Percentiles rank a stretch among this genome's conserved stretches.
phyloP scores from a whole-genome alignment of 2,329 filamentous ascomycete species.

The Curvularia hawaiiensis region DNA sequence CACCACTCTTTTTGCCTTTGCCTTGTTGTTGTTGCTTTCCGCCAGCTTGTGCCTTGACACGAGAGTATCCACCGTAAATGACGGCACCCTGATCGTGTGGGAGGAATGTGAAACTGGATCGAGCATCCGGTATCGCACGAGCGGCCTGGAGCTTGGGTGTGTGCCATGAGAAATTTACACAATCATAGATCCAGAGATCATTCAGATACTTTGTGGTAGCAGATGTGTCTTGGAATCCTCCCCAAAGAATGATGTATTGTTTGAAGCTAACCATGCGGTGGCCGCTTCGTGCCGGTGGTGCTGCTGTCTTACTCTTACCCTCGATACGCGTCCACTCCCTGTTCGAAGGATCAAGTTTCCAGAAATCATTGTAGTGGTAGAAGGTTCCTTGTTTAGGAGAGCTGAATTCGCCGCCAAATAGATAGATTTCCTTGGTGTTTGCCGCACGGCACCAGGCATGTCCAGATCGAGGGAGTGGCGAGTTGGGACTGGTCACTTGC shows the following conservation, averaged over 20 bases:
- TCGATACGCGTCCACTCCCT: conserved; percentile 94
- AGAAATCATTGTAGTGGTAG: conserved; percentile 99
- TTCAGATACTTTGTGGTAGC: conserved; percentile 92
- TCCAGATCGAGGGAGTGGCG: conserved; percentile 85
- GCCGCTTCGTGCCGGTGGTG: conserved; percentile 83
- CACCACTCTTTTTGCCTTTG: conserved; percentile 52
- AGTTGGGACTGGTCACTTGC: conserved; percentile 86
- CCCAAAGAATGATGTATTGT: conserved; percentile 94
- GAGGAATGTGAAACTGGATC: conserved; percentile 89
- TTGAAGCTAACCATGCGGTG: conserved; percentile 98
- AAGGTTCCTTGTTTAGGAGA: conserved; percentile 97
- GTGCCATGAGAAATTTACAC: conserved; percentile 82
- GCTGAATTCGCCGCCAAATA: conserved; percentile 97
- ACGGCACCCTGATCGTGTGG: conserved; percentile 91
- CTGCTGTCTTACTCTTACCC: conserved; percentile 75
- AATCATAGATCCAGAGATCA: conserved; percentile 97
- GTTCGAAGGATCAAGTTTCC: conserved; percentile 81
- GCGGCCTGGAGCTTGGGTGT: conserved; percentile 75
- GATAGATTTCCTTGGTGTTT: conserved; percentile 82
- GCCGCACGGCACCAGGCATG: conserved; percentile 94
- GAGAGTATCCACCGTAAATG: conserved; percentile 90
- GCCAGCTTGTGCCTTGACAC: conserved; percentile 71
- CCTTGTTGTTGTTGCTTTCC: conserved; percentile 65
- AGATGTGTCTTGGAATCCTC: conserved; percentile 96
- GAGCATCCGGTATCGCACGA: conserved; percentile 84